A percentile compares a stretch with the other conserved stretches of the same genome.
These are phyloP conservation scores for Fusarium pseudonygamai DNA, from an alignment of 2,329 filamentous ascomycete species.

Conservation along the genomic window DNA sequence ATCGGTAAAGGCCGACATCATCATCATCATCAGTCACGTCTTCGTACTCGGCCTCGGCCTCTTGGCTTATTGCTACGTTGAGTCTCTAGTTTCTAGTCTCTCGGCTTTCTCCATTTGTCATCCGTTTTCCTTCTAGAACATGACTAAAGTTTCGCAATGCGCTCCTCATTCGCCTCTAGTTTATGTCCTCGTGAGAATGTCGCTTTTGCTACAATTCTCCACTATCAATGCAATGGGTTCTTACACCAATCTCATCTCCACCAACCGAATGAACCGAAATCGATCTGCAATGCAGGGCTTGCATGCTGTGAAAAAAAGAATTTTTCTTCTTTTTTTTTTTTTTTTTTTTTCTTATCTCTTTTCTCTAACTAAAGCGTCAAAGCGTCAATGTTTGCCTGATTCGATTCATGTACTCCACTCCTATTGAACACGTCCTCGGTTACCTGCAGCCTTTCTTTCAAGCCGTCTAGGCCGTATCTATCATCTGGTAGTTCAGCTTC, in stretches of 20 bases:
- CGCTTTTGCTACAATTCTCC: neutral
- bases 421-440: constrained; percentile 8
- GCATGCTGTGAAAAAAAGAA: neutral
- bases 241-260: neutral
- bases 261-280: constrained; percentile 23
- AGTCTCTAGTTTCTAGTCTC: neutral
- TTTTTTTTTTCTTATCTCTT: neutral
- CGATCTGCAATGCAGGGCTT: constrained; percentile 31
- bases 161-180: constrained; percentile 29
- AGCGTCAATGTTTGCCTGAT: neutral
- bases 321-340: neutral
- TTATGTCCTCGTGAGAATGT: constrained; percentile 12
- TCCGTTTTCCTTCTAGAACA: constrained; percentile 37
- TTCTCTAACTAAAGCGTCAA: neutral
- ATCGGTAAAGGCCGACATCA: constrained; percentile 11
- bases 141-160: constrained; percentile 22
- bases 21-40: neutral
- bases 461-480: constrained; percentile 2
- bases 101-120: constrained; percentile 28
- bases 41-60: constrained; percentile 12
- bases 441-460: constrained; percentile 16
- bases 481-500: constrained; percentile 23
- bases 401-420: constrained; percentile 1
- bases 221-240: neutral
- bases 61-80: neutral